Conservation (phyloP, 768 basidiomycete species). For the Agrocybe pediades region DNA sequence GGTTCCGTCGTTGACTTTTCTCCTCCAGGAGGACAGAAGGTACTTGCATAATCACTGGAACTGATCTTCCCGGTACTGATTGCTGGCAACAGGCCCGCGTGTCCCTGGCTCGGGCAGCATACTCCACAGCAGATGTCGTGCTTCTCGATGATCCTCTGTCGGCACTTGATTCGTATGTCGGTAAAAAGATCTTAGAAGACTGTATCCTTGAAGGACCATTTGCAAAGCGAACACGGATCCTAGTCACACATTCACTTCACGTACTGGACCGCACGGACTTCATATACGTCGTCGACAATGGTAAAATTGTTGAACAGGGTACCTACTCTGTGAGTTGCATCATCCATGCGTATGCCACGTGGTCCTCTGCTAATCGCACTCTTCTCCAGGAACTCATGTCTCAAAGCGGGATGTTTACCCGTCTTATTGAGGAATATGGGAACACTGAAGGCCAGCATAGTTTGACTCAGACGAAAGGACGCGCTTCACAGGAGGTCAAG, state of each 20-base stretch:
- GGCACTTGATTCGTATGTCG: constrained; percentile 79
- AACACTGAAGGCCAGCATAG: constrained; percentile 30
- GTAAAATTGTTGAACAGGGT: constrained; percentile 61
- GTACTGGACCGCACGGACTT: constrained; percentile 62
- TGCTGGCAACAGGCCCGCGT: constrained; percentile 57
- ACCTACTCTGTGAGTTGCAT: constrained; percentile 49
- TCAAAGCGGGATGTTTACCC: constrained; percentile 44
- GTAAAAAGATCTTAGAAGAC: constrained; percentile 62
- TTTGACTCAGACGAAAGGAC: constrained; percentile 31
- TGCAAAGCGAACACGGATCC: constrained; percentile 53
- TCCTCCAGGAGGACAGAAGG: constrained; percentile 38
- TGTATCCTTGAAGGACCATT: constrained; percentile 59
- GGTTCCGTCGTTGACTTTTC: background rate
- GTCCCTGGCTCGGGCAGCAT: constrained; percentile 76
- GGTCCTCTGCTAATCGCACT: background rate
- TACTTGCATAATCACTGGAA: constrained; percentile 9
- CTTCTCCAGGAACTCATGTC: constrained; percentile 43
- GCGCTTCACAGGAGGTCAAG: background rate
- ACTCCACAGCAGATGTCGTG: constrained; percentile 71
- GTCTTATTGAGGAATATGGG: constrained; percentile 59
- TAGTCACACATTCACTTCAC: constrained; percentile 64
- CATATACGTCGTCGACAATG: constrained; percentile 65
- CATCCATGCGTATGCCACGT: background rate
- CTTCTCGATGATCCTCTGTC: constrained; percentile 83
- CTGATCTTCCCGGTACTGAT: background rate